Evolutionary conservation across 345 rosid species (phyloP).

Genomic region (Zanthoxylum bungeanum): DNA sequence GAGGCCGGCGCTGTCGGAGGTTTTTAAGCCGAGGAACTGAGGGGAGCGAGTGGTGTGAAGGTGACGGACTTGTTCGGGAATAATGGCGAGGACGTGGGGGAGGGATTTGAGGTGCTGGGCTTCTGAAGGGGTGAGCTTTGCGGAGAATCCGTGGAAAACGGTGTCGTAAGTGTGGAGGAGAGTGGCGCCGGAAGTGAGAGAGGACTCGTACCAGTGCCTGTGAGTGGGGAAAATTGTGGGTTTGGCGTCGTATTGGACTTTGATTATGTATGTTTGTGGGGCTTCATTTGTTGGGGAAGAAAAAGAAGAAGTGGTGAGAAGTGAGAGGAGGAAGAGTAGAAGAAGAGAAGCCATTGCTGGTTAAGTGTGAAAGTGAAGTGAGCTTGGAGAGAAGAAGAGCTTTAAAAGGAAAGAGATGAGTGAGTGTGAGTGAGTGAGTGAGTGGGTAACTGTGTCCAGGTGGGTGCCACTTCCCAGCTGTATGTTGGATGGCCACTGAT

Average conservation of each 20-base stretch:
- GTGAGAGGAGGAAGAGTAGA: background rate
- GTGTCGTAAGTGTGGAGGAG: constrained; percentile 82
- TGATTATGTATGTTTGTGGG: constrained; percentile 46
- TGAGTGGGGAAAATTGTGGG: constrained; percentile 87
- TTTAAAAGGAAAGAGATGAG: background rate
- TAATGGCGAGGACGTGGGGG: constrained; percentile 58
- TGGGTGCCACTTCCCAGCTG: background rate
- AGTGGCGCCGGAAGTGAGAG: constrained; percentile 35
- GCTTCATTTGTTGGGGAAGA: background rate
- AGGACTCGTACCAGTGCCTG: constrained; percentile 80
- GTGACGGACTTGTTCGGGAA: constrained; percentile 72
- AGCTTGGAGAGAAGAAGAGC: background rate
- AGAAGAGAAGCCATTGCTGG: background rate
- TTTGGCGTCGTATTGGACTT: constrained; percentile 55
- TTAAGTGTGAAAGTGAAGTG: background rate
- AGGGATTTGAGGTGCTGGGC: constrained; percentile 40
- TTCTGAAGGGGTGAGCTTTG: constrained; percentile 47
- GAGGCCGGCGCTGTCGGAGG: constrained; percentile 64
- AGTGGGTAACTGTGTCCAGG: background rate
- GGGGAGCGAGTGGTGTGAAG: constrained; percentile 92
- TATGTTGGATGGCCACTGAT: background rate
- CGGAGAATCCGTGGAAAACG: constrained; percentile 95
- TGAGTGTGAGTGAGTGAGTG: background rate
- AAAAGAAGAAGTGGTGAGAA: background rate
- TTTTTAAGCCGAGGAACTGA: constrained; percentile 72